Evolutionary conservation across 2,329 filamentous ascomycete genomes (phyloP).

Genomic region (Hypocreales sp.): DNA sequence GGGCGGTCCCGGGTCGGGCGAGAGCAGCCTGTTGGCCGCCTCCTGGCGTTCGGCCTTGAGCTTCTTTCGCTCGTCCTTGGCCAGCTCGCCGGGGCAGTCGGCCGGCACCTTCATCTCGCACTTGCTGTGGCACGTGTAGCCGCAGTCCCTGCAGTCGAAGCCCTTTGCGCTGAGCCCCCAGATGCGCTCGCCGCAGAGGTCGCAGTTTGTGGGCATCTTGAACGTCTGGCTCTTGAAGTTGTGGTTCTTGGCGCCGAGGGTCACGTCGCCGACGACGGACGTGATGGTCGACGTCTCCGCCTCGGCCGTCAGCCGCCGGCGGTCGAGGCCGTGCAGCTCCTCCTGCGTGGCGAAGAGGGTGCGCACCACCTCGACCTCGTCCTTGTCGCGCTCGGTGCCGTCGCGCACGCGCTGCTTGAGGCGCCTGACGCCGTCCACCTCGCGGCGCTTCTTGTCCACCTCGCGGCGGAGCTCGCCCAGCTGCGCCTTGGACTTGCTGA

Average conservation of each 20-base stretch:
- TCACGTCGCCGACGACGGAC: conserved; percentile 80
- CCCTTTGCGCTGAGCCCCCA: conserved; percentile 96
- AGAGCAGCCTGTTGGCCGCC: conserved; percentile 47
- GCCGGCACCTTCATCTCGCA: conserved; percentile 98
- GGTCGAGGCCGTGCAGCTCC: conserved; percentile 68
- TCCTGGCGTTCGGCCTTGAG: conserved; percentile 77
- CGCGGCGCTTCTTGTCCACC: conserved; percentile 70
- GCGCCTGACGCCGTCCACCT: conserved; percentile 65
- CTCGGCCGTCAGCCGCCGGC: conserved; percentile 73
- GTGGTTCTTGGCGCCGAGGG: conserved; percentile 82
- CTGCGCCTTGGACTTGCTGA: conserved; percentile 79
- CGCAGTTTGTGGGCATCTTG: conserved; percentile 97
- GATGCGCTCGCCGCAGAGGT: conserved; percentile 89
- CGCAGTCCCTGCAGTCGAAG: conserved; percentile 89
- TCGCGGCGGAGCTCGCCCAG: conserved; percentile 68
- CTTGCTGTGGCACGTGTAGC: conserved; percentile 96
- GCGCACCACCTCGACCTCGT: conserved; percentile 72
- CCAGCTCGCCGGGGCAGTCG: conserved; percentile 85
- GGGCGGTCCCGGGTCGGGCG: conserved; percentile 23
- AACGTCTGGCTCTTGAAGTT: conserved; percentile 99
- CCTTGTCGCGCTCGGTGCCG: conserved; percentile 65
- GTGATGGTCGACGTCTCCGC: conserved; percentile 90
- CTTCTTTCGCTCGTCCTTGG: conserved; percentile 91
- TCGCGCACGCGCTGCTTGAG: conserved; percentile 63
- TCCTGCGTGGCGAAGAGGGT: conserved; percentile 78